Evolutionary conservation across 75 land plant genomes (phyloP), one percentile per base, ranked within the genome.

Genomic region (Isoetes taiwanensis): DNA sequence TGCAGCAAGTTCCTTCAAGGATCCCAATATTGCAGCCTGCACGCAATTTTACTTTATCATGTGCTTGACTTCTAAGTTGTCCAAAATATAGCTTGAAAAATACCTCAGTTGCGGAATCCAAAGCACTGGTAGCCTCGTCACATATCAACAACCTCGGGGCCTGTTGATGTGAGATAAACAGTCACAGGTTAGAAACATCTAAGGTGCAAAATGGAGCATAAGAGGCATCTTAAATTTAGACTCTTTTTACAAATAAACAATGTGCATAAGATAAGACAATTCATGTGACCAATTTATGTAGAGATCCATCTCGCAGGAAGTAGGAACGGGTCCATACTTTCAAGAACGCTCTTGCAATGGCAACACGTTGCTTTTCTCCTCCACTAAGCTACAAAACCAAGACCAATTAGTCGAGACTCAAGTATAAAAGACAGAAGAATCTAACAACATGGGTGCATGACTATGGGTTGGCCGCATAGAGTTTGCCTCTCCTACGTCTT

Each of bases 81-180:
- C 54, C 9, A 64, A 32, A 41, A 56, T 9, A 58, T 0, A 14
- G 26, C 1, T 32, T 24, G 0, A 19, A 21, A n/a, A 41, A 5
- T 55, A 70, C 73, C 68, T 70, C 73, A 17, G 73, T 70, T 31
- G 43, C 58, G 10, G 73, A 70, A 31, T 70, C 73, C 0, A 70
- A 56, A 20, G 73, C 73, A 70, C 71, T 68, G 21, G 73, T 70
- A n/a, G 73, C 73, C 52, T 70, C 73, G 32, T 70, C 73, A 31
- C 73, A 70, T 9, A 70, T 48, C 41, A 70, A 58, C 26, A 70
- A 57, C n/a, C 73, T 56, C 10, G 73, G 73, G 23, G 68, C 48
- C 73, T 67, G 59, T 21, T 34, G 27, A 21, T 16, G 31, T 11
- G 27, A 32, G 34, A 23, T n/a, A 46, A 25, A 2, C 26, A n/a